These are phyloP conservation scores for Arbutus unedo DNA, from an alignment of 148 eudicot genomes.

Conservation along the genomic window DNA sequence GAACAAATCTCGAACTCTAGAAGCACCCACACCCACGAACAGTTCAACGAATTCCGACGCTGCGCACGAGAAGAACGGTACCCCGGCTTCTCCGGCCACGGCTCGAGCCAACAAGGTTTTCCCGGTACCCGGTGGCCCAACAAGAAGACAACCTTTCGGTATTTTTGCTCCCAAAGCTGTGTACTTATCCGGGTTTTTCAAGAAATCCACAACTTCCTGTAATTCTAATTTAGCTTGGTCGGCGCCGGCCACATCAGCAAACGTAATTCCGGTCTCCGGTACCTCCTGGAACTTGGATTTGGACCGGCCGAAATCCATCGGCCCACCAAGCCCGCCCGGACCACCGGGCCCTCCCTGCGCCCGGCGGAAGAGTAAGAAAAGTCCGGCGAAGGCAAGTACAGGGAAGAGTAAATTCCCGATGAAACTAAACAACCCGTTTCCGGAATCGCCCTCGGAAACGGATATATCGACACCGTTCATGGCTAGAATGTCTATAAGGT, in stretches of 20 bases:
- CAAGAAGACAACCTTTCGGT: constrained; percentile 91
- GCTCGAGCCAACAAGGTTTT: constrained; percentile 92
- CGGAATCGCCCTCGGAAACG: constrained; percentile 81
- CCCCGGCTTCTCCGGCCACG: constrained; percentile 91
- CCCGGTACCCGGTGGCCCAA: constrained; percentile 97
- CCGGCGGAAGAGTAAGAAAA: constrained; percentile 71
- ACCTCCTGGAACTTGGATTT: constrained; percentile 99
- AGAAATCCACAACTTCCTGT: constrained; percentile 97
- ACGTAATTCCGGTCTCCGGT: constrained; percentile 89
- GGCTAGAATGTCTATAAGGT: constrained; percentile 85
- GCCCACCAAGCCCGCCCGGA: constrained; percentile 97
- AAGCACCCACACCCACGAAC: constrained; percentile 98
- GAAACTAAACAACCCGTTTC: constrained; percentile 72
- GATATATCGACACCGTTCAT: constrained; percentile 96
- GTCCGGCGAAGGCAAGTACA: constrained; percentile 76
- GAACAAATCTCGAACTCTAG: constrained; percentile 93
- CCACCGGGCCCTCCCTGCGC: constrained; percentile 97
- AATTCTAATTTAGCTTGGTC: constrained; percentile 94
- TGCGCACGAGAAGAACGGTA: constrained; percentile 89
- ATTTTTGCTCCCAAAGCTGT: constrained; percentile 94
- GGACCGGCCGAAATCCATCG: constrained; percentile 96
- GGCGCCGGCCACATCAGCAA: constrained; percentile 94
- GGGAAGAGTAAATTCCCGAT: constrained; percentile 91
- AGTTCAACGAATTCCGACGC: constrained; percentile 95
- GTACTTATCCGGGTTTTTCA: constrained; percentile 97